Conservation (phyloP, 1,284 basidiomycete genomes). For the Cutaneotrichosporon spelunceum region DNA sequence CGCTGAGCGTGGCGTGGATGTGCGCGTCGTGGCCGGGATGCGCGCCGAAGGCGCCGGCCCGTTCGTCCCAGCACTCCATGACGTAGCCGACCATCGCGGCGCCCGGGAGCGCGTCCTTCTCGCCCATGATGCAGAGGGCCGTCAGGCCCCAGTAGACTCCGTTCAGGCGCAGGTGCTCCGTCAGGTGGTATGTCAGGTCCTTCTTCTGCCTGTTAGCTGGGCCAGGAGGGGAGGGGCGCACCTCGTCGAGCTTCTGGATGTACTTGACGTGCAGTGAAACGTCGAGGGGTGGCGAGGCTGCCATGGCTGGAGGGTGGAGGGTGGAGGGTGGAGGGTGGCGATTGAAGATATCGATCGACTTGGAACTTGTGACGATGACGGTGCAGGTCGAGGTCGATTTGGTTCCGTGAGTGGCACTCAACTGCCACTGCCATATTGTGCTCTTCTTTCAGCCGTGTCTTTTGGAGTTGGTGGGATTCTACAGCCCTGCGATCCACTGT, state of each 20-base stretch:
- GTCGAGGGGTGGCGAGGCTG: slow-evolving; percentile 36
- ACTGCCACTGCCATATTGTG: background rate
- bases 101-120: slow-evolving; percentile 69
- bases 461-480: no score
- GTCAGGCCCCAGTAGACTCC: slow-evolving; percentile 96
- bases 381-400: background rate
- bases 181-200: slow-evolving; percentile 87
- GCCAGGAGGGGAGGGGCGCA: slow-evolving; percentile 29
- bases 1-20: slow-evolving; percentile 79
- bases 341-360: background rate
- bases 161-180: slow-evolving; percentile 90
- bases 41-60: slow-evolving; percentile 84
- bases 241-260: slow-evolving; percentile 69
- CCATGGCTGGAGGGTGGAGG: background rate
- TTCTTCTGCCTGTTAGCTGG: slow-evolving; percentile 59
- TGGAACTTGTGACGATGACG: background rate
- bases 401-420: background rate
- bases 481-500: no score
- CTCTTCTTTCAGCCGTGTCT: no score
- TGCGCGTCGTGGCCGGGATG: slow-evolving; percentile 93
- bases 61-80: slow-evolving; percentile 86
- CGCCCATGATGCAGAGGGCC: slow-evolving; percentile 75
- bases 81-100: slow-evolving; percentile 87
- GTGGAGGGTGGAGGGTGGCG: background rate
- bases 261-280: slow-evolving; percentile 64